Evolutionary conservation across 768 basidiomycete species (phyloP).

Genomic region (Clathrus columnatus): DNA sequence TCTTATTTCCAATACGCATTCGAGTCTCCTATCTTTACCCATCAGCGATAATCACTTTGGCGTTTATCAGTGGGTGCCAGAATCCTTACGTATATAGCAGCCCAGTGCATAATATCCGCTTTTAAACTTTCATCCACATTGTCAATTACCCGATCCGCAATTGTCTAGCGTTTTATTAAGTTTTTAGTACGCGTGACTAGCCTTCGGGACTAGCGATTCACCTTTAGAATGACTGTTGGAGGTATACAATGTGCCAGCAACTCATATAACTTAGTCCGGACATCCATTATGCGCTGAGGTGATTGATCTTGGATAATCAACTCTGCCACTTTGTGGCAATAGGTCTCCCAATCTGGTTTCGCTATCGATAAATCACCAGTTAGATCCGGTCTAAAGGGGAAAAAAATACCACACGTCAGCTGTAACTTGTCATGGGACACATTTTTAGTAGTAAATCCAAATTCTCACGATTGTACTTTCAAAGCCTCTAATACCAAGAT

Average conservation of each 20-base stretch:
- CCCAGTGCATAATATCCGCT: constrained; percentile 95
- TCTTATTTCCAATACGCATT: constrained; percentile 88
- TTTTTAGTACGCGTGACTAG: neutral
- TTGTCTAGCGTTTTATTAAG: constrained; percentile 47
- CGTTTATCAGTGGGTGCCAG: neutral
- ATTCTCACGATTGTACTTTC: constrained; percentile 86
- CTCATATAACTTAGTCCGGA: constrained; percentile 90
- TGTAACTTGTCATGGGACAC: neutral
- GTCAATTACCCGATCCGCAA: constrained; percentile 81
- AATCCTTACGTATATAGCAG: constrained; percentile 78
- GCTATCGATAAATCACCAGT: constrained; percentile 73
- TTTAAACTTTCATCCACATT: constrained; percentile 85
- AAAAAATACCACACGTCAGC: neutral
- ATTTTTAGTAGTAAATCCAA: neutral
- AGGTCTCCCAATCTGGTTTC: constrained; percentile 99
- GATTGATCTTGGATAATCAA: constrained; percentile 84
- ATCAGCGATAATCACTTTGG: neutral
- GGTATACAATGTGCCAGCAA: constrained; percentile 96
- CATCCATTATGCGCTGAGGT: constrained; percentile 83
- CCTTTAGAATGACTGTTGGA: constrained; percentile 85
- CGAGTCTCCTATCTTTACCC: constrained; percentile 65
- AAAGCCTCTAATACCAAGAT: constrained; percentile 90
- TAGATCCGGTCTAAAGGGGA: constrained; percentile 59
- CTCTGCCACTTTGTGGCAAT: constrained; percentile 87
- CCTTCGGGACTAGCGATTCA: constrained; percentile 23